phyloP scores from a whole-genome alignment of 768 basidiomycete genomes.

The Trametes sanguinea region DNA sequence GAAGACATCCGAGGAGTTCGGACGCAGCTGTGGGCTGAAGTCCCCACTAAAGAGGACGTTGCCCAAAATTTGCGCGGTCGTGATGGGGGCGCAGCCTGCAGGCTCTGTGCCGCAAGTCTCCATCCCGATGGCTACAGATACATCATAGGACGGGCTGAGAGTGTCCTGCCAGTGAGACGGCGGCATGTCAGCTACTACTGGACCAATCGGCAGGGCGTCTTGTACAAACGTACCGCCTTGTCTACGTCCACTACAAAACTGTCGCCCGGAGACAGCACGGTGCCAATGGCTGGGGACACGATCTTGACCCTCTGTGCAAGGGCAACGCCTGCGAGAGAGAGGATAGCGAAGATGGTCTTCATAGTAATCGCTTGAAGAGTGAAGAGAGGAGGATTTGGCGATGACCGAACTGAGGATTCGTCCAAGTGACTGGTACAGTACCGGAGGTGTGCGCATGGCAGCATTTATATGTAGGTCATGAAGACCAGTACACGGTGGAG shows the following conservation, averaged over 20 bases:
- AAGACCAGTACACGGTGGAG: neutral
- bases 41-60: slow-evolving; percentile 1
- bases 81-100: neutral
- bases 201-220: neutral
- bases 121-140: slow-evolving; percentile 11
- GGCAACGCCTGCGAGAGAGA: neutral
- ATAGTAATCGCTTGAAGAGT: neutral
- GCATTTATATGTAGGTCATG: no score
- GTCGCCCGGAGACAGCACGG: neutral
- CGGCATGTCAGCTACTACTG: neutral
- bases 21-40: slow-evolving; percentile 1
- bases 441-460: no score
- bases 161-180: neutral
- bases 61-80: neutral
- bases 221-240: slow-evolving; percentile 4
- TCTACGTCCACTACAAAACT: slow-evolving; percentile 10
- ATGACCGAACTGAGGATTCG: no score
- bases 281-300: neutral
- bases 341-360: neutral
- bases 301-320: slow-evolving; percentile 9
- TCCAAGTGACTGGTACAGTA: no score
- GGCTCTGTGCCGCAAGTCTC: neutral
- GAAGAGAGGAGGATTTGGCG: neutral
- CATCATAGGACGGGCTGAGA: slow-evolving; percentile 8
- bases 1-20: slow-evolving; percentile 9